Evolutionary conservation across 805 yeast species (phyloP).

Genomic region (Torulaspora franciscae): DNA sequence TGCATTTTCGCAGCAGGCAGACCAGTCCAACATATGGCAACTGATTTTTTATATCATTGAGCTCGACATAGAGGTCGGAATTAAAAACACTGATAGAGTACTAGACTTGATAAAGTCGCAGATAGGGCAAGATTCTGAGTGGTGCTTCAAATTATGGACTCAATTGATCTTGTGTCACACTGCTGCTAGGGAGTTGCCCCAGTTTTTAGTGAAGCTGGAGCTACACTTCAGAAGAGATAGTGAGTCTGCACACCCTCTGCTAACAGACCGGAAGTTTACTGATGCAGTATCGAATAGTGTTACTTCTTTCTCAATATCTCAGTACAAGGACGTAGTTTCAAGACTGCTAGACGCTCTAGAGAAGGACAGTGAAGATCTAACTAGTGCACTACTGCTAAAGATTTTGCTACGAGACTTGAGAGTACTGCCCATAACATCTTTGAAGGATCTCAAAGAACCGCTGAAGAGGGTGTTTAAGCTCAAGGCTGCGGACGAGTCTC

Average conservation of each 20-base stretch:
- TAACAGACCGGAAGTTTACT: constrained; percentile 33
- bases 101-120: constrained; percentile 12
- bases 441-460: constrained; percentile 20
- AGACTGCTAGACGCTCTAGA: constrained; percentile 15
- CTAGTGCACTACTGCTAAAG: constrained; percentile 24
- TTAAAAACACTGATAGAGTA: constrained; percentile 36
- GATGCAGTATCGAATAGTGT: constrained; percentile 40
- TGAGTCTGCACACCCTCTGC: constrained; percentile 12
- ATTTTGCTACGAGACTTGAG: constrained; percentile 42
- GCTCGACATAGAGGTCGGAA: constrained; percentile 57
- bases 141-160: constrained; percentile 22
- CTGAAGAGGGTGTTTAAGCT: constrained; percentile 28
- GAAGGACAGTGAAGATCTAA: constrained; percentile 10
- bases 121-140: constrained; percentile 6
- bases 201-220: constrained; percentile 48
- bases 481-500: constrained; percentile 12
- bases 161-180: constrained; percentile 45
- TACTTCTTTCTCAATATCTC: constrained; percentile 43
- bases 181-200: constrained; percentile 52
- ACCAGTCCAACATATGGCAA: constrained; percentile 38
- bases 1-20: neutral
- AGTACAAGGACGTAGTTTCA: constrained; percentile 34
- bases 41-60: constrained; percentile 46
- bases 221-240: constrained; percentile 14
- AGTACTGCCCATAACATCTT: constrained; percentile 31